Evolutionary conservation across 345 rosid genomes (phyloP), one percentile per base, ranked within the genome.

Genomic region (Eucalyptus pauciflora): DNA sequence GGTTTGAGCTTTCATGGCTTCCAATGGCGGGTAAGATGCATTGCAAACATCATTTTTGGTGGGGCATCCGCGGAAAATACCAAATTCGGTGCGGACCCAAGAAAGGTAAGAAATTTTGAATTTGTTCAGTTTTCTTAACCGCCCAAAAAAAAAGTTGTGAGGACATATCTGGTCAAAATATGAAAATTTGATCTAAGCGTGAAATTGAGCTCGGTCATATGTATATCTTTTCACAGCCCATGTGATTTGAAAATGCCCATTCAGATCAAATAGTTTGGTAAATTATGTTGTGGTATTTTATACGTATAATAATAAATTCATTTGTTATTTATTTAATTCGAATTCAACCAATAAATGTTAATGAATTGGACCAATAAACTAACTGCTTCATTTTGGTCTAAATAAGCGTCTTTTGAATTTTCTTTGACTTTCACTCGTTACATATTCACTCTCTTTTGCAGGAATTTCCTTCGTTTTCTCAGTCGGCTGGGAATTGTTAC

Each of bases 131-230:
- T 67, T 67, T 31, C 41, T 67, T 6, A 64, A 64, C n/a, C n/a
- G n/a, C 24, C 10, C 15, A 25, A 3, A 16, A 51, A 27, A 60
- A 13, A 4, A 0, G 0, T 37, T 29, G 18, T 3, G 37, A 13
- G 71, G 31, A 25, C 3, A 60, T 60, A 60, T 27, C 4, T 5
- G 8, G 6, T 64, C 0, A 64, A 64, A n/a, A 29, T 14, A 16
- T 62, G 17, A 62, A 62, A 62, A 29, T 64, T 14, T 64, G 17
- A n/a, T 3, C 37, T 64, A 64, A n/a, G n/a, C 76, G 0, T 2
- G 0, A 62, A 62, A 62, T 29, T 13, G 8, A 29, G 69, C 33
- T 62, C 1, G 14, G n/a, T 58, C n/a, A 29, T 29, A 1, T 62
- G 16, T 62, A 29, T 13, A 62, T 13, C 15, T 13, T 62, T 62